Evolutionary conservation across 768 basidiomycete species (phyloP), one percentile per base, ranked within the genome.

Genomic region (Chlorophyllum brunneum): DNA sequence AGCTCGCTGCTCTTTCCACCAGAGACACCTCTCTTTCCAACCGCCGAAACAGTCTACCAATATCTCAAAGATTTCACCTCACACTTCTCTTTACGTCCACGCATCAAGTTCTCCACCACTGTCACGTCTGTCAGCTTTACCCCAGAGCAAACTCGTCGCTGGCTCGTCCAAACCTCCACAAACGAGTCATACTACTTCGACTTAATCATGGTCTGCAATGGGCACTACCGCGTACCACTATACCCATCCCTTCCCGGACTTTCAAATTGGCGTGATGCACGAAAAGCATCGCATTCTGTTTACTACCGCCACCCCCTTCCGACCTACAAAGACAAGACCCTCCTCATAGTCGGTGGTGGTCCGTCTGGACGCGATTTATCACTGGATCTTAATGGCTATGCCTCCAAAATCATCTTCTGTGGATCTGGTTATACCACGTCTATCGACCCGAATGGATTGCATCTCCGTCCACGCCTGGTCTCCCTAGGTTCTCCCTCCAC

Each of bases 311-410:
- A 67, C 39, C 83, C 84, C 1, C 42, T 48, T 13, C 48, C 43
- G 29, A 50, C 60, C 16, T 60, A 68, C 75, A 27, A 74, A 46
- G 60, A 79, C 56, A 55, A 67, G n/a, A 72, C 61, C 1, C 67
- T 81, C 3, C 65, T 81, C 5, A 70, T 79, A 13, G 70, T 79
- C 6, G 78, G 79, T 2, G 70, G 63, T 20, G 83, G 83, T 1
- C 85, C 88, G 0, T 90, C 86, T 43, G 88, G 87, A 2, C 67
- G 57, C 9, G 91, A 93, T 56, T 81, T 92, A 59, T 67, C 74
- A 42, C 61, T 73, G 2, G 89, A 90, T 53, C 70, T 91, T 69
- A 61, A 70, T 52, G 59, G 66, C 2, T 61, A 66, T 1, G 73
- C 72, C 3, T 64, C 58, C 7, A 73, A 67, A 8, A 73, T 90